Conservation (phyloP, 2,329 filamentous ascomycete species). For the Rutstroemia sp. region DNA sequence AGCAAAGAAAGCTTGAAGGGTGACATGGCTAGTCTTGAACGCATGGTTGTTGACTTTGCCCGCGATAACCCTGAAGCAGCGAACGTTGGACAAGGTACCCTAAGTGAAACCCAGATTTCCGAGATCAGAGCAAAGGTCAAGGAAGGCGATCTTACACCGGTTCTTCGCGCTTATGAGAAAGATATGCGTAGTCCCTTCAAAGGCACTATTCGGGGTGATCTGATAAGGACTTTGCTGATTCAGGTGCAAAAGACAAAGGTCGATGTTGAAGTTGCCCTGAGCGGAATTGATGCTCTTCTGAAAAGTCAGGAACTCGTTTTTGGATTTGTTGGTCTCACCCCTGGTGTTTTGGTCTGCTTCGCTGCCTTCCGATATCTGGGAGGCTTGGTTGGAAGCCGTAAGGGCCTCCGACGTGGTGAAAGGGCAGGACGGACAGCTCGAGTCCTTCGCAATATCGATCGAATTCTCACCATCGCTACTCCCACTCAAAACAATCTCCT, state of each 20-base stretch:
- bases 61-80: conserved; percentile 66
- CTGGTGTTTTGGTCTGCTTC: conserved; percentile 81
- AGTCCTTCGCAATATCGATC: conserved; percentile 80
- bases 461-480: conserved; percentile 63
- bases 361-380: conserved; percentile 66
- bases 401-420: conserved; percentile 56
- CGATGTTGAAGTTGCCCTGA: conserved; percentile 91
- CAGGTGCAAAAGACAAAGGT: conserved; percentile 99
- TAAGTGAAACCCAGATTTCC: conserved; percentile 63
- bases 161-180: conserved; percentile 84
- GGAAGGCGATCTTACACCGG: conserved; percentile 88
- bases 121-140: conserved; percentile 73
- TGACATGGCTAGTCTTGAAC: conserved; percentile 84
- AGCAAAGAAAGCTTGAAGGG: conserved; percentile 86
- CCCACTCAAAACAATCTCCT: conserved; percentile 67
- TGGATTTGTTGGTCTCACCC: conserved; percentile 91
- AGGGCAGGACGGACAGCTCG: conserved; percentile 66
- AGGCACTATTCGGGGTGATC: conserved; percentile 76
- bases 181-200: conserved; percentile 76
- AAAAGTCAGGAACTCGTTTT: conserved; percentile 97
- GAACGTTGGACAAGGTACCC: conserved; percentile 37
- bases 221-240: conserved; percentile 84
- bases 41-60: conserved; percentile 97
- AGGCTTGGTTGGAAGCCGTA: conserved; percentile 61
- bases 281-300: conserved; percentile 86